Conservation (phyloP, 2,329 filamentous ascomycete species). For the Fusarium armeniacum region DNA sequence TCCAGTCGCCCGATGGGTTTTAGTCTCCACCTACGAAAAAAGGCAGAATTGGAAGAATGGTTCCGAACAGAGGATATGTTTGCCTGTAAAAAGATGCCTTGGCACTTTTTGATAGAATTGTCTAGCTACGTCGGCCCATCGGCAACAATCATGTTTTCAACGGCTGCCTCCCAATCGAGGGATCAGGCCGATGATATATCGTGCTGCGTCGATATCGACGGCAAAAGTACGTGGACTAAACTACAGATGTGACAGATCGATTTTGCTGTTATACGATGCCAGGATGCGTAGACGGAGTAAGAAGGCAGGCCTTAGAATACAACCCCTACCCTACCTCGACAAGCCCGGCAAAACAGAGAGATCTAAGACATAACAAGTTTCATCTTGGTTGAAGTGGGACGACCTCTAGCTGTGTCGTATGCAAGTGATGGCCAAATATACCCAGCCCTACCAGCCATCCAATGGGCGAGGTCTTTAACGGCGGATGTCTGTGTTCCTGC, state of each 20-base stretch:
- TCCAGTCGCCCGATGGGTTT: background rate
- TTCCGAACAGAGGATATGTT: conserved; percentile 12
- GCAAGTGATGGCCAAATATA: background rate
- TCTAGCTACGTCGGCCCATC: conserved; percentile 6
- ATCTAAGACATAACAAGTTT: conserved; percentile 11
- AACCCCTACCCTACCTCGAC: no score
- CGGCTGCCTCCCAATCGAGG: background rate
- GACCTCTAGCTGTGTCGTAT: background rate
- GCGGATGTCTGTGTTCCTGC: background rate
- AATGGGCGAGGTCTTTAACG: background rate
- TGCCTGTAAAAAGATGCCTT: background rate
- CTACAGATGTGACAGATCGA: background rate
- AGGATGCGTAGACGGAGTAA: background rate
- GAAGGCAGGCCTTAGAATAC: background rate
- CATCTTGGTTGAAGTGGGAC: background rate
- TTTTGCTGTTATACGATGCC: background rate
- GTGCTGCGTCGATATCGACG: background rate
- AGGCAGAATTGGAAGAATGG: conserved; percentile 21
- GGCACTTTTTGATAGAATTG: conserved; percentile 23
- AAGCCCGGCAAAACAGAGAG: background rate
- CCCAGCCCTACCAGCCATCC: background rate
- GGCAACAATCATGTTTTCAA: conserved; percentile 4
- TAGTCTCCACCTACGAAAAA: conserved; percentile 24
- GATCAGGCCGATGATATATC: background rate
- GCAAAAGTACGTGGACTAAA: background rate